Evolutionary conservation across 2,329 filamentous ascomycete genomes (phyloP).

Genomic region (Cladosporium sp.): DNA sequence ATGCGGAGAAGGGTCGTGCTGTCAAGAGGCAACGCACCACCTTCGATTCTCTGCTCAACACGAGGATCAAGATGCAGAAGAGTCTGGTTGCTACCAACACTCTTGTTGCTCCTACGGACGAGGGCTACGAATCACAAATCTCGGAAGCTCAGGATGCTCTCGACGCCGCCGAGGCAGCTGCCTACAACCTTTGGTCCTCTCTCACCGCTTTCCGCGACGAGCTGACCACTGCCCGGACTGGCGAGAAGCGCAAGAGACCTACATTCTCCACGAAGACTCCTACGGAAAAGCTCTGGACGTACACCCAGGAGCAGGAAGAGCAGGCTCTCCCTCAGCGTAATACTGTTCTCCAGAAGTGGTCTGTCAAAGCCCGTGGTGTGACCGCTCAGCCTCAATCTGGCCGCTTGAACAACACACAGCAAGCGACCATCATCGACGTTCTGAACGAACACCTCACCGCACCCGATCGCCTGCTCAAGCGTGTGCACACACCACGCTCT

Average conservation of each 20-base stretch:
- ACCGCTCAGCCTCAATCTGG: slow-evolving; percentile 57
- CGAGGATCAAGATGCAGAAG: slow-evolving; percentile 91
- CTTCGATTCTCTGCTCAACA: slow-evolving; percentile 86
- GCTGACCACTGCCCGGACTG: slow-evolving; percentile 54
- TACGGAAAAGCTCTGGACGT: slow-evolving; percentile 69
- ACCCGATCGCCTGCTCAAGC: slow-evolving; percentile 66
- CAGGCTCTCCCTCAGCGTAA: slow-evolving; percentile 62
- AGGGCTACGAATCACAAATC: slow-evolving; percentile 22
- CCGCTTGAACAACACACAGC: slow-evolving; percentile 60
- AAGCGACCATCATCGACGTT: slow-evolving; percentile 67
- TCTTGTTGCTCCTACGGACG: slow-evolving; percentile 44
- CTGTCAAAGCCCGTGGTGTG: slow-evolving; percentile 69
- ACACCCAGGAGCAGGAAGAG: slow-evolving; percentile 67
- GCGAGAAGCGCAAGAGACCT: slow-evolving; percentile 61
- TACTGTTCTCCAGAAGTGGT: slow-evolving; percentile 85
- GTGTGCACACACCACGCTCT: slow-evolving; percentile 70
- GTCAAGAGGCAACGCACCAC: slow-evolving; percentile 82
- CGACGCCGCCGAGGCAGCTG: slow-evolving; percentile 80
- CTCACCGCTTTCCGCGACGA: slow-evolving; percentile 69
- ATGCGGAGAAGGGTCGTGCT: slow-evolving; percentile 80
- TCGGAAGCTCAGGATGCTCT: slow-evolving; percentile 49
- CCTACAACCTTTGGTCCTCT: slow-evolving; percentile 79
- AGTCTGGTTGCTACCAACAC: slow-evolving; percentile 81
- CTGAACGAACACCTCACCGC: slow-evolving; percentile 68
- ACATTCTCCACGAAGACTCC: slow-evolving; percentile 57